These are phyloP conservation scores for Fusarium sp. DNA, from an alignment of 2,329 filamentous ascomycete genomes.

Conservation along the genomic window DNA sequence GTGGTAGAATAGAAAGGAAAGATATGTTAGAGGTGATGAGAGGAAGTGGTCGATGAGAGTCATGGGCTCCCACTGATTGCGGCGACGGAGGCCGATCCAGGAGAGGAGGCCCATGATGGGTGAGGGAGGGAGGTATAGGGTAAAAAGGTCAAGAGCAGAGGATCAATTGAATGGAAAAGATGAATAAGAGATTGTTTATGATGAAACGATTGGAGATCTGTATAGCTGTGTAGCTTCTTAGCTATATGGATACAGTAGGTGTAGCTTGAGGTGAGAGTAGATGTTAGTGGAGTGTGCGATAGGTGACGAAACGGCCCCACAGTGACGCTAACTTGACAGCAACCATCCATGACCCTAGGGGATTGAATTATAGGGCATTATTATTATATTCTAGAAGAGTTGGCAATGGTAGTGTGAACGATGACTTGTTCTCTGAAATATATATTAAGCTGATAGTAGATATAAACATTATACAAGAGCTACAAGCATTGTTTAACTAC, in stretches of 20 bases:
- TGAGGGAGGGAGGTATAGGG: not conserved
- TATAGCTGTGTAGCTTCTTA: not conserved
- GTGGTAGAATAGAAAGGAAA: slow-evolving; percentile 73
- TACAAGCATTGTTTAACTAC: not conserved
- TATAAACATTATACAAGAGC: too few species aligned
- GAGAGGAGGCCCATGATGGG: slow-evolving; percentile 60
- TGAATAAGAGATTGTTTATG: not conserved
- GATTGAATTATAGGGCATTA: not conserved
- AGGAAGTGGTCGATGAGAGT: slow-evolving; percentile 74
- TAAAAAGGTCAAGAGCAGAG: not conserved
- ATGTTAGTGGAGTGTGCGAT: not conserved
- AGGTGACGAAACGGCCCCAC: slow-evolving; percentile 36
- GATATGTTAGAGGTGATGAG: slow-evolving; percentile 74
- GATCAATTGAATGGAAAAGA: not conserved
- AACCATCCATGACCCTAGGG: slow-evolving; percentile 3
- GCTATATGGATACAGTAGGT: not conserved
- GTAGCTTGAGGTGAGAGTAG: slow-evolving; percentile 8
- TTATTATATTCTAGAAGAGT: not conserved
- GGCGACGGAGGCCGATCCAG: slow-evolving; percentile 62
- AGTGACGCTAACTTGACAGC: slow-evolving; percentile 37
- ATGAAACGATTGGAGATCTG: slow-evolving; percentile 1
- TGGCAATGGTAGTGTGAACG: not conserved
- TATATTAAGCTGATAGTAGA: too few species aligned
- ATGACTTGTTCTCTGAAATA: too few species aligned
- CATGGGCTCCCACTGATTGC: slow-evolving; percentile 62